Conservation (phyloP, 345 rosid species). For the Rhodomyrtus tomentosa region DNA sequence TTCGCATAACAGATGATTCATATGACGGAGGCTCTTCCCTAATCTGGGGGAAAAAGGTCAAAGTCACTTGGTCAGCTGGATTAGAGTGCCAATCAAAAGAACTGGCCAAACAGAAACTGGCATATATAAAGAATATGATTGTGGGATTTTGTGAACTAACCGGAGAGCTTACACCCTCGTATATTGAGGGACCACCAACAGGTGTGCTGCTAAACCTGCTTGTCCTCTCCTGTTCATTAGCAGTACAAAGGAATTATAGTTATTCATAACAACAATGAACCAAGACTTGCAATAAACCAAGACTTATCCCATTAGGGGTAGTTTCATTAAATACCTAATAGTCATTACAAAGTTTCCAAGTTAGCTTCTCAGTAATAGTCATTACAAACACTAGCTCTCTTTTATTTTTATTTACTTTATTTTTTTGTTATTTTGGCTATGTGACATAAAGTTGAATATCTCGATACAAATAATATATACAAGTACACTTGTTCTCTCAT, state of each 20-base stretch:
- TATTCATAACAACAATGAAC: background rate
- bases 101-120: background rate
- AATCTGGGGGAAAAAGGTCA: conserved; percentile 29
- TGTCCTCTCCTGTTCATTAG: conserved; percentile 45
- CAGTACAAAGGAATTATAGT: background rate
- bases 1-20: conserved; percentile 44
- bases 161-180: conserved; percentile 66
- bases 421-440: too few relatives aligned
- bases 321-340: too few relatives aligned
- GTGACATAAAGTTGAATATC: background rate
- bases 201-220: conserved; percentile 27
- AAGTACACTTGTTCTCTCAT: background rate
- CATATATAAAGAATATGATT: background rate
- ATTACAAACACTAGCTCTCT: background rate
- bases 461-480: too few relatives aligned
- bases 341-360: background rate
- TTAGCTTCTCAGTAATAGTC: background rate
- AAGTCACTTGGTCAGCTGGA: background rate
- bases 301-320: too few relatives aligned
- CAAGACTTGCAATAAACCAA: background rate
- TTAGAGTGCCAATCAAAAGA: background rate
- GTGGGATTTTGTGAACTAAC: conserved; percentile 19
- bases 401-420: background rate
- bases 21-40: conserved; percentile 95
- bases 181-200: conserved; percentile 23